Evolutionary conservation across 345 rosid species (phyloP), one percentile per base, ranked within the genome.

Genomic region (Noccaea caerulescens): DNA sequence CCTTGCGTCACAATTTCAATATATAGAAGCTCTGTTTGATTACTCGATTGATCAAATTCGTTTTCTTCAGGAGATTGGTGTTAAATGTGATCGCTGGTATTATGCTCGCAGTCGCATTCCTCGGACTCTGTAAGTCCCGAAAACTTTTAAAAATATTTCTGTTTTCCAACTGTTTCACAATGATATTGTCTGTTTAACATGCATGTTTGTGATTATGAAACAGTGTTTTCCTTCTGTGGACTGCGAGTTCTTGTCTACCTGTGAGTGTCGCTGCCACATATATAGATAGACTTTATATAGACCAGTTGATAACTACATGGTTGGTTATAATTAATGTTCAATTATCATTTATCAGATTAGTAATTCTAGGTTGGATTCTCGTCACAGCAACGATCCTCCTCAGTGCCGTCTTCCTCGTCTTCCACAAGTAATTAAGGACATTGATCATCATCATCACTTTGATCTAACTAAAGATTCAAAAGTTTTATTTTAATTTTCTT

Each of bases 191-290:
- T 49, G 2, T 5, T 44, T 51, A 16, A 32, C 25, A 34, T 49
- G 18, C 25, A 34, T 49, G 18, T 53, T 49, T 32, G 66, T 46
- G 32, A 23, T 14, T 65, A 1, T 56, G 37, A 65, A 43, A 46
- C 82, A 84, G 88, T 81, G 52, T 81, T 81, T 34, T 81, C 85
- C 0, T 25, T 81, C 55, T 69, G 81, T 30, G 91, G 91, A 62
- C 7, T 80, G 46, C 79, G 74, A 45, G 63, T 66, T 16, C 72
- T 77, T 25, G 81, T 84, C 43, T 81, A 78, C 76, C 41, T 86
- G 91, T 86, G 56, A 82, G 87, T 27, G 30, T 3, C 23, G 23
- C 23, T 20, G 23, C 23, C 30, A 27, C 30, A 27, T 27, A 20
- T 20, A 20, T 27, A 27, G 3, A 27, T 27, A 27, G 3, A 27